Conservation (phyloP, 768 basidiomycete species). For the Ramaria rubella region DNA sequence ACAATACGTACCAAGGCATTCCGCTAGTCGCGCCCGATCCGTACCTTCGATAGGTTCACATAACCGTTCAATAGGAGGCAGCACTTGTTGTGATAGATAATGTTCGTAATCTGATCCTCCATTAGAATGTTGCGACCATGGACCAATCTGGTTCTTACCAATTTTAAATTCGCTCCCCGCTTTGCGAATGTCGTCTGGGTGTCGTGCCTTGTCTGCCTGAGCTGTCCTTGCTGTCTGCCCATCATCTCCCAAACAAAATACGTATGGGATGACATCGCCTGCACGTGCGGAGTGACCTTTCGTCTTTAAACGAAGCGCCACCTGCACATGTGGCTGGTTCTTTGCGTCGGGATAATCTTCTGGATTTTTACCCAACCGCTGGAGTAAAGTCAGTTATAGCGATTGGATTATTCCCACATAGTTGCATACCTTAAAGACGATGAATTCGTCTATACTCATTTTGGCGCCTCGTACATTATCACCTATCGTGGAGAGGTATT, state of each 20-base stretch:
- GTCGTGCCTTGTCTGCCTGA: slow-evolving; percentile 86
- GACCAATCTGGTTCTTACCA: slow-evolving; percentile 39
- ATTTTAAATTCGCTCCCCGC: slow-evolving; percentile 61
- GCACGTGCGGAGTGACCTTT: slow-evolving; percentile 72
- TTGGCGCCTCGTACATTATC: slow-evolving; percentile 71
- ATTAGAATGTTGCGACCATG: slow-evolving; percentile 4
- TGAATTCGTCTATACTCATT: slow-evolving; percentile 86
- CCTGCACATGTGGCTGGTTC: slow-evolving; percentile 93
- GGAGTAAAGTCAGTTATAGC: background rate
- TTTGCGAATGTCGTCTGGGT: slow-evolving; percentile 86
- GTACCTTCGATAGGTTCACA: slow-evolving; percentile 97
- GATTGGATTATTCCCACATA: background rate
- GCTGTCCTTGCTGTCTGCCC: slow-evolving; percentile 63
- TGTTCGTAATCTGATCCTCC: slow-evolving; percentile 69
- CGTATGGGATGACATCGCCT: slow-evolving; percentile 93
- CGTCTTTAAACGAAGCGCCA: slow-evolving; percentile 83
- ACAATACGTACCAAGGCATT: slow-evolving; percentile 78
- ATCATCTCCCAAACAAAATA: slow-evolving; percentile 80
- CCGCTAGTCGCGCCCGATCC: slow-evolving; percentile 84
- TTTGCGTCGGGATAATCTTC: slow-evolving; percentile 97
- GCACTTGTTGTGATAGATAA: slow-evolving; percentile 84
- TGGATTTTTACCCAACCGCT: slow-evolving; percentile 95
- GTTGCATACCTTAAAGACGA: slow-evolving; percentile 75
- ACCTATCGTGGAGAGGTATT: slow-evolving; percentile 75
- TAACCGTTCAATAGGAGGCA: slow-evolving; percentile 90